These are phyloP conservation scores for Plenodomus biglobosus DNA, from an alignment of 2,329 filamentous ascomycete genomes.

Conservation along the genomic window DNA sequence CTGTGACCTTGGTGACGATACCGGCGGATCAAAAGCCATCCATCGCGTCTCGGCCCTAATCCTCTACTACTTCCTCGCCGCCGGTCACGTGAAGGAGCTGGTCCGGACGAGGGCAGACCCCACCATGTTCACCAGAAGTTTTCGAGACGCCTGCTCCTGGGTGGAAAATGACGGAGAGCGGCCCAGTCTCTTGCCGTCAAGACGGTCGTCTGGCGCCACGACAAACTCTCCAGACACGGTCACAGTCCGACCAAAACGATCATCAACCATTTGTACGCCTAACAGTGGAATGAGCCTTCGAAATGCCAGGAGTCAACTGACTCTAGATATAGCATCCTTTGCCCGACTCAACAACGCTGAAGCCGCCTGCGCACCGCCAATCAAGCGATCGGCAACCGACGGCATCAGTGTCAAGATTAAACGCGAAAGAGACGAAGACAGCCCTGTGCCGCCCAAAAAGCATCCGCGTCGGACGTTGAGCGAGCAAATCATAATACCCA, in stretches of 20 bases:
- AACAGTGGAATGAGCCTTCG: constrained; percentile 61
- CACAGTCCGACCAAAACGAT: constrained; percentile 61
- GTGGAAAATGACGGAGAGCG: constrained; percentile 29
- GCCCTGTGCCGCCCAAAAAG: constrained; percentile 18
- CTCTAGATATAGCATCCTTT: constrained; percentile 6
- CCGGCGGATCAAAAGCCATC: constrained; percentile 28
- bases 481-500: constrained; percentile 20
- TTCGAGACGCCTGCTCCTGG: constrained; percentile 31
- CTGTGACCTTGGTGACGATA: constrained; percentile 31
- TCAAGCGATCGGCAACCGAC: constrained; percentile 25
- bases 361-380: constrained; percentile 8
- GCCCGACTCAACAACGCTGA: constrained; percentile 8
- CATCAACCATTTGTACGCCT: constrained; percentile 66
- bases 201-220: constrained; percentile 22
- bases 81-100: constrained; percentile 29
- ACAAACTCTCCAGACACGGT: constrained; percentile 16
- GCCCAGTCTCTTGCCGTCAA: constrained; percentile 14
- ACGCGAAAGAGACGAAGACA: constrained; percentile 28
- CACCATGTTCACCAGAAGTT: constrained; percentile 34
- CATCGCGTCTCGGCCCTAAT: constrained; percentile 32
- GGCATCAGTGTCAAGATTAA: constrained; percentile 23
- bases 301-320: constrained; percentile 59
- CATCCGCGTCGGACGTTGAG: constrained; percentile 22
- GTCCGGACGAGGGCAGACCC: constrained; percentile 27
- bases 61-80: constrained; percentile 29